Base-by-base conservation (phyloP, 1,139 yeast species). In the Starmera stellimalicola region DNA sequence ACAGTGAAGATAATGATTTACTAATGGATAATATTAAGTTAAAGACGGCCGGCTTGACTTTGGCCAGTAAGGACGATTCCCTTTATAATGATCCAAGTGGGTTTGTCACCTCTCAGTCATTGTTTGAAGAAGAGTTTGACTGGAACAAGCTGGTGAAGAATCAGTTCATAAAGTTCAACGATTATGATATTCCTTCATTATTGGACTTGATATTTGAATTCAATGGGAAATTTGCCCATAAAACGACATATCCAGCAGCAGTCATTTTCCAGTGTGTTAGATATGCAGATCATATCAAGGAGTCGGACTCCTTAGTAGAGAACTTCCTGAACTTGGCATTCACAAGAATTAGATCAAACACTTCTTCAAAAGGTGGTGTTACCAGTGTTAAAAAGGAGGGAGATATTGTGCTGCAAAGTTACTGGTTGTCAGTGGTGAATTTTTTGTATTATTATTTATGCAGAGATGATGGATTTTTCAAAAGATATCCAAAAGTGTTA, bases 401-500 rank as follows among this genome's bases (percentile, higher is more conserved):
- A 16, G 88, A 81, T 50, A 77, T 81, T 36, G 83, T 80, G 8
- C 54, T 69, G 25, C 66, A 77, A 37, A 77, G 88, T 41, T 80
- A 79, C 50, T 80, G 91, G 88, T 63, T 81, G 27, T 70, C 85
- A 5, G 74, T 74, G 10, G 51, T 78, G 28, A 81, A 79, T 42
- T 78, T 76, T 45, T 54, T 81, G 35, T 80, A 76, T 49, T 80
- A 74, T 49, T 80, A 77, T 51, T 53, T 80, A 26, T 55, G 68
- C 33, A 71, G 77, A 41, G 77, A 71, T 44, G 70, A 65, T 7
- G 64, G 63, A 0, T 63, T 78, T 33, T 76, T 75, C 52, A 47
- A 54, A 16, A 58, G 58, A 30, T 70, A 75, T 44, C 84, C 87
- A 2, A 52, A 58, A 19, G 61, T 77, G 26, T 53, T 80, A 33